Evolutionary conservation across 345 rosid genomes (phyloP).

Genomic region (Zanthoxylum bungeanum): DNA sequence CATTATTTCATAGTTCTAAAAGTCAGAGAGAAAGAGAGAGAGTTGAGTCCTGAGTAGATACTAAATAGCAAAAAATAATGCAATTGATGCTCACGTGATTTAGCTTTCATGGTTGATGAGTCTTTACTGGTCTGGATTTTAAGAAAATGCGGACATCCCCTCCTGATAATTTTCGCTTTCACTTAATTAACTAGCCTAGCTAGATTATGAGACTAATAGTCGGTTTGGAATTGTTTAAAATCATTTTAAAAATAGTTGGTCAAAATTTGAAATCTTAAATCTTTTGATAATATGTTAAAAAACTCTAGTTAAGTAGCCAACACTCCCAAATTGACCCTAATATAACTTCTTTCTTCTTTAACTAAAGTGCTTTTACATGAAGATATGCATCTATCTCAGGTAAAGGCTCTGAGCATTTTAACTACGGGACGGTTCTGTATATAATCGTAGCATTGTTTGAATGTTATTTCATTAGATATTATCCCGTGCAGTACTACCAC

Average conservation of each 20-base stretch:
- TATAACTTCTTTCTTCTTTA: neutral
- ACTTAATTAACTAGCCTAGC: neutral
- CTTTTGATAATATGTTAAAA: no score
- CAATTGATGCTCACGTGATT: neutral
- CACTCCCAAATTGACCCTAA: no score
- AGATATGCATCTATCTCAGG: neutral
- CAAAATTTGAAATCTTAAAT: no score
- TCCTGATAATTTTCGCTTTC: neutral
- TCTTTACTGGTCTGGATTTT: neutral
- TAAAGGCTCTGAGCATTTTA: neutral
- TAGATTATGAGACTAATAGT: neutral
- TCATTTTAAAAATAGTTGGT: no score
- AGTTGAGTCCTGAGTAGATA: neutral
- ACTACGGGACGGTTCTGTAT: neutral
- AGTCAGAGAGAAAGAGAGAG: neutral
- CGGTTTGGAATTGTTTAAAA: no score
- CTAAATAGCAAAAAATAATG: neutral
- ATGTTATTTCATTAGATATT: neutral
- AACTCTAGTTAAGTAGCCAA: no score
- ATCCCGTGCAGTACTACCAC: constrained; percentile 40
- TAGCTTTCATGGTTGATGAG: neutral
- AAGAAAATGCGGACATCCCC: neutral
- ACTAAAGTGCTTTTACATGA: neutral
- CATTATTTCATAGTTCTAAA: neutral
- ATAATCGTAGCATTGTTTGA: neutral